A percentile compares a stretch with the other conserved stretches of the same genome.
Conservation (phyloP, 495 filamentous ascomycete species). For the Xylaria castorea region DNA sequence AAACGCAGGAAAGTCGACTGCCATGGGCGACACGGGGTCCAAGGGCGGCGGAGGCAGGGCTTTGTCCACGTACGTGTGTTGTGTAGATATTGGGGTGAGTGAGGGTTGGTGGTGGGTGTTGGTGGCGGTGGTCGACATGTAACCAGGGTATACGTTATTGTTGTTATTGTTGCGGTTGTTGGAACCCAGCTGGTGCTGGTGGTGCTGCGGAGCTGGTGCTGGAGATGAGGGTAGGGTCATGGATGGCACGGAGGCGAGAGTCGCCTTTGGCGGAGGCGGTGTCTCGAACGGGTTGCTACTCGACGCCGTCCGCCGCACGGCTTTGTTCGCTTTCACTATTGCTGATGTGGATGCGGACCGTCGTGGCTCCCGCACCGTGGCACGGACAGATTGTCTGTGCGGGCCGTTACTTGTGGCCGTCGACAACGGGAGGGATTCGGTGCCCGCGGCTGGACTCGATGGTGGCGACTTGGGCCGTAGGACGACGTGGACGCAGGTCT, state of each 20-base stretch:
- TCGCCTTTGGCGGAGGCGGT: constrained; percentile 6
- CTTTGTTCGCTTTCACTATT: constrained; percentile 27
- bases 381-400: constrained; percentile 19
- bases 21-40: constrained; percentile 40
- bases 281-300: constrained; percentile 10
- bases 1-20: constrained; percentile 38
- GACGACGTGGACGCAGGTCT: constrained; percentile 51
- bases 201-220: constrained; percentile 17
- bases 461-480: constrained; percentile 38
- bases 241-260: constrained; percentile 19
- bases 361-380: constrained; percentile 31
- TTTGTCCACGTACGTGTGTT: constrained; percentile 33
- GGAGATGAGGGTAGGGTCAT: constrained; percentile 27
- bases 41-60: constrained; percentile 39
- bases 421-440: not conserved
- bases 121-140: constrained; percentile 23
- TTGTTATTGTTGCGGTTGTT: constrained; percentile 22
- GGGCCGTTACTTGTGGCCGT: not conserved
- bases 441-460: constrained; percentile 16
- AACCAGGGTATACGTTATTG: constrained; percentile 30
- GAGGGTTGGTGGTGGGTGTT: constrained; percentile 2
- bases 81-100: constrained; percentile 25
- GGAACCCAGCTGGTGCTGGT: constrained; percentile 16
- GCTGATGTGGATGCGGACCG: constrained; percentile 41
- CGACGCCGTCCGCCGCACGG: constrained; percentile 32